Conservation (phyloP, 2,329 filamentous ascomycete genomes). For the Botryotinia calthae region DNA sequence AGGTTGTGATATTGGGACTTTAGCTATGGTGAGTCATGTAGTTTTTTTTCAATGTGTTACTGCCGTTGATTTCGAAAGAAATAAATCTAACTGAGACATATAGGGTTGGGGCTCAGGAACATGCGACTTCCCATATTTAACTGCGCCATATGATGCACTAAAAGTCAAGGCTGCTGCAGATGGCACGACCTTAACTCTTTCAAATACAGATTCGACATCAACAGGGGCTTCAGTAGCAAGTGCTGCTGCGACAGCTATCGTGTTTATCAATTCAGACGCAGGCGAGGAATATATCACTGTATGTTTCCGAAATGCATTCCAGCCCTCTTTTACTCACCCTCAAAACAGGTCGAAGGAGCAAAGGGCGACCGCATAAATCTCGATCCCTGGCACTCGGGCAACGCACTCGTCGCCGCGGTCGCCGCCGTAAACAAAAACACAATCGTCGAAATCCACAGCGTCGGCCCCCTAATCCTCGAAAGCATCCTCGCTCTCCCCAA, state of each 20-base stretch:
- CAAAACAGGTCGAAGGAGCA: constrained; percentile 29
- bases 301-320: not conserved
- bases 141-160: constrained; percentile 55
- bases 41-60: not conserved
- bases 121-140: constrained; percentile 42
- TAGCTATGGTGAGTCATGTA: constrained; percentile 55
- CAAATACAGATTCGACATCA: constrained; percentile 49
- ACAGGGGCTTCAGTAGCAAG: constrained; percentile 31
- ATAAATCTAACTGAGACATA: not conserved
- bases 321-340: not conserved
- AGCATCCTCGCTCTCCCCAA: constrained; percentile 60
- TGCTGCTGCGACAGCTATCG: constrained; percentile 61
- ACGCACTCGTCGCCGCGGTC: constrained; percentile 52
- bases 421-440: constrained; percentile 59
- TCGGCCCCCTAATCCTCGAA: constrained; percentile 58
- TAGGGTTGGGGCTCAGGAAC: constrained; percentile 19
- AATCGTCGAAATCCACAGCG: constrained; percentile 63
- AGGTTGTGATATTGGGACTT: constrained; percentile 58
- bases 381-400: constrained; percentile 57
- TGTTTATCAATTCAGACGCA: constrained; percentile 66
- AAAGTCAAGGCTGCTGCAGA: constrained; percentile 53
- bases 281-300: constrained; percentile 62
- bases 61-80: not conserved
- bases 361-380: constrained; percentile 62
- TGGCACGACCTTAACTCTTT: constrained; percentile 52